Base-by-base conservation (phyloP, 176 grass and related monocot species). In the Ensete ventricosum region DNA sequence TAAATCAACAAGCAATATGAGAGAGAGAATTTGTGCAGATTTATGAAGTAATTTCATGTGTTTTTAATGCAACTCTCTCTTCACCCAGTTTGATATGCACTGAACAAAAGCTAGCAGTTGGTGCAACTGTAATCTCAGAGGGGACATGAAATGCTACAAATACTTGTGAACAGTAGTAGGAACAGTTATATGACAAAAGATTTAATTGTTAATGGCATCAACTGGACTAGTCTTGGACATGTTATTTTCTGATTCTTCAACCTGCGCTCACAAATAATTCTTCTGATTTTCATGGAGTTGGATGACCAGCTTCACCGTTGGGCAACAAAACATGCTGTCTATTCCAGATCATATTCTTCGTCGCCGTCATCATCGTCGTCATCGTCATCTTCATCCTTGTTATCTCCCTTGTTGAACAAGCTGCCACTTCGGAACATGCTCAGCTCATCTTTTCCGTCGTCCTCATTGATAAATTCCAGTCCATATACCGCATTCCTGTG, bases 401-500 rank as follows among this genome's bases (percentile, higher is more conserved):
- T 60, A 2, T 75, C 50, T 19, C 59, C 65, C 57, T 65, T 86
- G 2, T 17, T 74, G 19, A 79, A 64, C 71, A 80, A 64, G 51
- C 73, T 78, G 29, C 54, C 54, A 48, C 16, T 13, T 9, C 19
- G 22, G 71, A 75, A 78, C 80, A 79, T 54, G 55, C 14, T 76
- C 63, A 98, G 67, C 69, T 94, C 88, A 5, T 87, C 62, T 55
- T 14, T 84, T 19, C 84, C 78, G 0, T 84, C 88, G 21, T 83
- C 87, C 72, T 89, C 88, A 10, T 94, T 98, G 50, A 91, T 87
- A 80, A 89, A 91, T 72, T 93, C 88, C 69, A 93, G 80, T 23
- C 90, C 88, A 1, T 91, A 94, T 17, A 89, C 82, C 2, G 95
- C 77, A 26, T 94, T 82, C 55, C 95, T 84, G 43, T 94, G 95